phyloP scores from a whole-genome alignment of 2,329 filamentous ascomycete genomes.

The Sordariomycetes sp. region DNA sequence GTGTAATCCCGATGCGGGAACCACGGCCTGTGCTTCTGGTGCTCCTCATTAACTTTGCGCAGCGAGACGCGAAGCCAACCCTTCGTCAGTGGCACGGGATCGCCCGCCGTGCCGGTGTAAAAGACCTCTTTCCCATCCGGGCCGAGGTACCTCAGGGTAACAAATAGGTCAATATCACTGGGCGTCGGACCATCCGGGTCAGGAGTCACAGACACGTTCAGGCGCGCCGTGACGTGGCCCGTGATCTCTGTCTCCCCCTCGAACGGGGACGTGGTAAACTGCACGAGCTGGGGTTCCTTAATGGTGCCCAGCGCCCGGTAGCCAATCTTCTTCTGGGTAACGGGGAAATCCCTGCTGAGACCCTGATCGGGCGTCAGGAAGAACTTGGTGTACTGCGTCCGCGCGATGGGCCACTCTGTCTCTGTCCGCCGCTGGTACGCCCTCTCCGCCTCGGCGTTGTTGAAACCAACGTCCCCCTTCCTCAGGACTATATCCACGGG shows the following conservation, averaged over 20 bases:
- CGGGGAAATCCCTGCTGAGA: conserved; percentile 14
- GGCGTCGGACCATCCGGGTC: conserved; percentile 23
- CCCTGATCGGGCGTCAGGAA: conserved; percentile 36
- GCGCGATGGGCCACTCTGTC: conserved; percentile 51
- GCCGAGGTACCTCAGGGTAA: conserved; percentile 46
- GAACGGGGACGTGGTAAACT: conserved; percentile 45
- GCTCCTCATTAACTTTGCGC: conserved; percentile 35
- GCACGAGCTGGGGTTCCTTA: conserved; percentile 36
- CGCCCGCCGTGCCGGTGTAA: conserved; percentile 54
- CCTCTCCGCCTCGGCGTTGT: conserved; percentile 47
- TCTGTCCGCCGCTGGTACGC: conserved; percentile 41
- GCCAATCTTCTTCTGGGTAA: conserved; percentile 25
- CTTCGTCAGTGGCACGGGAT: conserved; percentile 48
- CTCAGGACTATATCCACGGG: conserved; percentile 48
- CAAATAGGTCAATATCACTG: conserved; percentile 48
- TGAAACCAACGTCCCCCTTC: conserved; percentile 50
- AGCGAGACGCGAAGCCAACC: conserved; percentile 49
- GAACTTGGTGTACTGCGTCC: conserved; percentile 36
- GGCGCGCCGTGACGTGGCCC: conserved; percentile 49
- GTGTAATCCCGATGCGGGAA: conserved; percentile 43
- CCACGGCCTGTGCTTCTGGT: conserved; percentile 37
- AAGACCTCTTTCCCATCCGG: conserved; percentile 40
- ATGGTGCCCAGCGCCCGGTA: conserved; percentile 48
- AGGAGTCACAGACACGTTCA: conserved; percentile 50
- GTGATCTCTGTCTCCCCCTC: conserved; percentile 55